Evolutionary conservation across 805 yeast genomes (phyloP).

Genomic region (Ogataea corticis): DNA sequence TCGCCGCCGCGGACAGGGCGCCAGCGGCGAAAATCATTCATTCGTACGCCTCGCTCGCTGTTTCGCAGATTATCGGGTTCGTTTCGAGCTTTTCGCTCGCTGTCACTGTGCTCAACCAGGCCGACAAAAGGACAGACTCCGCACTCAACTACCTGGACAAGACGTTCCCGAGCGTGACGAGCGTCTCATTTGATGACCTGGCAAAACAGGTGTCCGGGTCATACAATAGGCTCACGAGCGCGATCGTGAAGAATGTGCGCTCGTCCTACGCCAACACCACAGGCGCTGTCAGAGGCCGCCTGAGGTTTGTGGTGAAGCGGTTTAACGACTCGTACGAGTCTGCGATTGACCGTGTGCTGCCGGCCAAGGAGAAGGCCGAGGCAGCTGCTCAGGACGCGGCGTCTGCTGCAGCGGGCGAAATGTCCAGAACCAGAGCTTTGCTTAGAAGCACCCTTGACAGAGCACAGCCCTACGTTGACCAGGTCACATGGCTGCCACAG

Average conservation of each 20-base stretch:
- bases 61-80: conserved; percentile 13
- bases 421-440: conserved; percentile 28
- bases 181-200: conserved; percentile 22
- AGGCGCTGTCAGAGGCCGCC: conserved; percentile 12
- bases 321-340: conserved; percentile 34
- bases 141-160: conserved; percentile 31
- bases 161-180: conserved; percentile 31
- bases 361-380: conserved; percentile 20
- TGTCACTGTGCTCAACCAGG: conserved; percentile 19
- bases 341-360: conserved; percentile 29
- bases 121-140: conserved; percentile 26
- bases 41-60: conserved; percentile 16
- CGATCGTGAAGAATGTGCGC: conserved; percentile 13
- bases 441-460: conserved; percentile 30
- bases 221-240: conserved; percentile 13
- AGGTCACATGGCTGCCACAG: conserved; percentile 29
- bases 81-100: conserved; percentile 22
- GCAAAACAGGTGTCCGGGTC: conserved; percentile 7
- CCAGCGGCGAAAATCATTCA: conserved; percentile 20
- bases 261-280: conserved; percentile 14
- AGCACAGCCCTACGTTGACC: conserved; percentile 29
- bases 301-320: conserved; percentile 31
- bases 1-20: conserved; percentile 17
- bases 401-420: conserved; percentile 22
- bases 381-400: conserved; percentile 9